A percentile compares a stretch with the other conserved stretches of the same genome.
Evolutionary conservation across 73 alveolate species (phyloP).

Genomic region (Tetrahymena elliotti): DNA sequence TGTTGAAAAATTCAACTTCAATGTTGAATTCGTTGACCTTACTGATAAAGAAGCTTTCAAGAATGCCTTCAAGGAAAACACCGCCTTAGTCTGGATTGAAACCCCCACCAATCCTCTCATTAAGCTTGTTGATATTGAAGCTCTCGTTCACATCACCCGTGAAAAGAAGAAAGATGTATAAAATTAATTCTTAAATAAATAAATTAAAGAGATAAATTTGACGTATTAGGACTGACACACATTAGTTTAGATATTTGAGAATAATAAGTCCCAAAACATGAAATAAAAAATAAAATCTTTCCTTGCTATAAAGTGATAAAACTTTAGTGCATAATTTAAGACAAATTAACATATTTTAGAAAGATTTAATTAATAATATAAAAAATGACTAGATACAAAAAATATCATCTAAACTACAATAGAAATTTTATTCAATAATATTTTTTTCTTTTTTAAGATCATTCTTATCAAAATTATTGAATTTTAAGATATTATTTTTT

Average conservation of each 20-base stretch:
- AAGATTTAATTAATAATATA: too few species aligned
- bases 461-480: too few species aligned
- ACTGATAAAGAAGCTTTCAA: constrained; percentile 51
- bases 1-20: constrained; percentile 51
- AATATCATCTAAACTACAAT: too few species aligned
- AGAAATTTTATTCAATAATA: too few species aligned
- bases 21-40: constrained; percentile 65
- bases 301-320: too few species aligned
- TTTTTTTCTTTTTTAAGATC: too few species aligned
- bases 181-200: background rate
- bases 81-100: constrained; percentile 90
- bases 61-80: constrained; percentile 63
- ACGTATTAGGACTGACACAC: background rate
- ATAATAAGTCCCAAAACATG: too few species aligned
- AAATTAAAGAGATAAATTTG: background rate
- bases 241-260: background rate
- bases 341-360: too few species aligned
- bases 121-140: constrained; percentile 70
- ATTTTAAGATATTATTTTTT: too few species aligned
- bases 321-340: too few species aligned
- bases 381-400: too few species aligned
- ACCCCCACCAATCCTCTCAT: constrained; percentile 92
- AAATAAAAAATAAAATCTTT: too few species aligned
- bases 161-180: constrained; percentile 42
- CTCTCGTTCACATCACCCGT: constrained; percentile 62